Conservation (phyloP, 352 stramenopile genomes). For the Globisporangium lucens region DNA sequence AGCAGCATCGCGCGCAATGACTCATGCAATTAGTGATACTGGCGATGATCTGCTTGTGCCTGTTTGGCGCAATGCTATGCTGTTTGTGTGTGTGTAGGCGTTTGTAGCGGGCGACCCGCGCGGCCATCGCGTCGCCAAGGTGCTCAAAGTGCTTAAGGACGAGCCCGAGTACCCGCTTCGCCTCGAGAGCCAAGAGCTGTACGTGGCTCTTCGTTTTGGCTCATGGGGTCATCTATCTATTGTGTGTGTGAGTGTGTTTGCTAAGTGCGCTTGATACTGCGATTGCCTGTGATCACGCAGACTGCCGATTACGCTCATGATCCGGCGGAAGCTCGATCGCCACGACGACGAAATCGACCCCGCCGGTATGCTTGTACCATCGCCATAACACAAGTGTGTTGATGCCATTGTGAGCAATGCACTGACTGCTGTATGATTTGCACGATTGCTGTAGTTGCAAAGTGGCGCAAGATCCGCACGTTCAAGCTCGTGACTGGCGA, state of each 20-base stretch:
- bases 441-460: conserved; percentile 31
- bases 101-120: conserved; percentile 68
- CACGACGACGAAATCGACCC: conserved; percentile 45
- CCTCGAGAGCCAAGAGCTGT: conserved; percentile 73
- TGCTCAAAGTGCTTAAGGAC: conserved; percentile 41
- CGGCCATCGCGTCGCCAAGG: conserved; percentile 60
- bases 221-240: not conserved
- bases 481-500: conserved; percentile 61
- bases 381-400: not conserved
- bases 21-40: not conserved
- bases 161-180: conserved; percentile 57
- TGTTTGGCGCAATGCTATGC: not conserved
- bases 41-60: not conserved
- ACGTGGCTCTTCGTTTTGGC: conserved; percentile 8
- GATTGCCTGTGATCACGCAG: conserved; percentile 18
- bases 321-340: conserved; percentile 62
- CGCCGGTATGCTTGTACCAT: conserved; percentile 24
- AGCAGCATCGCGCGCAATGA: not conserved
- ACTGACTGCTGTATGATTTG: not conserved
- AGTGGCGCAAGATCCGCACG: conserved; percentile 76
- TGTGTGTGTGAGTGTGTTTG: not conserved
- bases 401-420: not conserved
- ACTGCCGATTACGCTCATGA: conserved; percentile 62
- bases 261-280: not conserved
- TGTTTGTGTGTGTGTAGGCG: conserved; percentile 25